A percentile compares a stretch with the other conserved stretches of the same genome.
Evolutionary conservation across 306 rosid genomes (phyloP).

Genomic region (Cicer arietinum): DNA sequence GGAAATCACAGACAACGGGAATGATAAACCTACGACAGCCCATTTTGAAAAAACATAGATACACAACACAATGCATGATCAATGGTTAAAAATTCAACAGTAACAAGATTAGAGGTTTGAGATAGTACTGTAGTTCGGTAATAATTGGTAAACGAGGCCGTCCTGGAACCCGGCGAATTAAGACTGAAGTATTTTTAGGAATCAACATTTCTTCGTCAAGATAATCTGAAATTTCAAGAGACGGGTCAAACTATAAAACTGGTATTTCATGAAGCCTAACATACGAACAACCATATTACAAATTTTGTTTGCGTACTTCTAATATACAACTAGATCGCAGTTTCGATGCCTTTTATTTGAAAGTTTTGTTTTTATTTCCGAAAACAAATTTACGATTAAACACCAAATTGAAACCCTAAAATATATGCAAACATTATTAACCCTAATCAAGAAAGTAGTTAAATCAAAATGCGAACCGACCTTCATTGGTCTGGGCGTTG

Average conservation of each 20-base stretch:
- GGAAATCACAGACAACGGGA: constrained; percentile 37
- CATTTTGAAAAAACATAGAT: constrained; percentile 14
- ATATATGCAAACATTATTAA: constrained; percentile 28
- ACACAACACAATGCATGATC: constrained; percentile 41
- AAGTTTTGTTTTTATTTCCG: not conserved
- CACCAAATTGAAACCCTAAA: constrained; percentile 33
- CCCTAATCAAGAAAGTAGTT: constrained; percentile 45
- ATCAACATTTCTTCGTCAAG: constrained; percentile 97
- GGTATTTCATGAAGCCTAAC: constrained; percentile 40
- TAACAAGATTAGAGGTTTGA: constrained; percentile 63
- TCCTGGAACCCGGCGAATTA: constrained; percentile 98
- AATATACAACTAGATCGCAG: constrained; percentile 44
- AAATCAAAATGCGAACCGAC: constrained; percentile 77
- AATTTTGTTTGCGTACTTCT: constrained; percentile 38
- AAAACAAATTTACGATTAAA: not conserved
- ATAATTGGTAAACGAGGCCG: constrained; percentile 95
- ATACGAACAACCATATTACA: constrained; percentile 33
- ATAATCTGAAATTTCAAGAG: constrained; percentile 95
- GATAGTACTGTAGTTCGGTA: constrained; percentile 85
- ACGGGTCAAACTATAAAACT: constrained; percentile 66
- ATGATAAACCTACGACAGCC: constrained; percentile 13
- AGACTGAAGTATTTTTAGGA: constrained; percentile 98
- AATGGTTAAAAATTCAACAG: constrained; percentile 44
- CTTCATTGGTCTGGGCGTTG: constrained; percentile 99
- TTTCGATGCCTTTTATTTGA: constrained; percentile 24